Evolutionary conservation across 2,329 filamentous ascomycete genomes (phyloP).

Genomic region (Fusarium tuaranense): DNA sequence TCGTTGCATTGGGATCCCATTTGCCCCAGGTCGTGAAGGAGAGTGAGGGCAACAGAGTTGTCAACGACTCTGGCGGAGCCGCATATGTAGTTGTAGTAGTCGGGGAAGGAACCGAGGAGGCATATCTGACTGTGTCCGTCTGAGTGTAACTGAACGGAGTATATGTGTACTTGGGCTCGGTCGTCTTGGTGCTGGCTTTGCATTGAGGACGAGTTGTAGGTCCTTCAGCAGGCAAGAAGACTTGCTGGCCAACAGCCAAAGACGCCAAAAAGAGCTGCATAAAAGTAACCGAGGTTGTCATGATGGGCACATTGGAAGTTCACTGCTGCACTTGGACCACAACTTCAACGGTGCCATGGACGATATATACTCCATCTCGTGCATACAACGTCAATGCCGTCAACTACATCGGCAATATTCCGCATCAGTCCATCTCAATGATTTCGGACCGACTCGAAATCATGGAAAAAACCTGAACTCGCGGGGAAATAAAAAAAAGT

Average conservation of each 20-base stretch:
- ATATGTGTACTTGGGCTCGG: conserved; percentile 44
- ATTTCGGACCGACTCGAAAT: conserved; percentile 35
- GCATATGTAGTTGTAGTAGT: conserved; percentile 48
- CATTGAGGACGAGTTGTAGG: conserved; percentile 46
- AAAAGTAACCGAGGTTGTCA: conserved; percentile 25
- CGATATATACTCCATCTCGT: conserved; percentile 15
- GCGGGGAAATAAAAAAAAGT: conserved; percentile 26
- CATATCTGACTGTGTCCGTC: conserved; percentile 49
- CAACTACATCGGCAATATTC: neutral
- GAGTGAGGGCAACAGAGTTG: conserved; percentile 41
- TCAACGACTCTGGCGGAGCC: conserved; percentile 42
- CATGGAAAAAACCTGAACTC: conserved; percentile 9
- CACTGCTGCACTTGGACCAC: neutral
- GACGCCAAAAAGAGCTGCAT: conserved; percentile 35
- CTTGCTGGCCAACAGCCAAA: conserved; percentile 42
- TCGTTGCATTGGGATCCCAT: conserved; percentile 48
- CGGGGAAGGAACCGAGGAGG: conserved; percentile 46
- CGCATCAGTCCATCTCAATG: conserved; percentile 23
- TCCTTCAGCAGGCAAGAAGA: conserved; percentile 41
- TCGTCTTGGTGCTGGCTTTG: conserved; percentile 21
- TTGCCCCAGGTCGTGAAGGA: conserved; percentile 51
- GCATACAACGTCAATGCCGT: neutral
- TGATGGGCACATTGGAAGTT: conserved; percentile 12
- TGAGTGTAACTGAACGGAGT: conserved; percentile 47
- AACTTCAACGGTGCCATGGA: neutral